Conservation (phyloP, 2,329 filamentous ascomycete genomes). For the Alternaria solani region DNA sequence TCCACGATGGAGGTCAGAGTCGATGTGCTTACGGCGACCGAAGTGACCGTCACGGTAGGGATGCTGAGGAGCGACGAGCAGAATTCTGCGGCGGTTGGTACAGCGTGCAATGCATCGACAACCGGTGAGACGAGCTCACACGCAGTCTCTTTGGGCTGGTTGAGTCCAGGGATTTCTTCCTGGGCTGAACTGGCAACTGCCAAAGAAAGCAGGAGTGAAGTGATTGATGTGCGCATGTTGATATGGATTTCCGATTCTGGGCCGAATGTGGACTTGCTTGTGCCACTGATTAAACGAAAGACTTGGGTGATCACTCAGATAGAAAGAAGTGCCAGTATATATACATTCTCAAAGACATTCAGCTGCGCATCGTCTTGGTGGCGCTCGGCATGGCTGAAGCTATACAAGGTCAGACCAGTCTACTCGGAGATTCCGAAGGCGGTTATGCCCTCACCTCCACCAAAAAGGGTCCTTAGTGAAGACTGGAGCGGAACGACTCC, state of each 20-base stretch:
- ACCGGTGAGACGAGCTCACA: background rate
- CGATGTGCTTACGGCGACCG: background rate
- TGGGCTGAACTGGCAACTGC: background rate
- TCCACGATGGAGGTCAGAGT: background rate
- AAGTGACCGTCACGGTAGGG: background rate
- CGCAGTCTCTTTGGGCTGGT: background rate
- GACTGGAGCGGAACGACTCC: background rate
- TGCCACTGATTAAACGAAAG: background rate
- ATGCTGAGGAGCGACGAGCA: slow-evolving; percentile 4
- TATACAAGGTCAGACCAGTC: background rate
- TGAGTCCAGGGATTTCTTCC: background rate
- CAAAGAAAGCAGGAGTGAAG: slow-evolving; percentile 5
- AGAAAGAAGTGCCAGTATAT: background rate
- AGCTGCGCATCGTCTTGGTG: background rate
- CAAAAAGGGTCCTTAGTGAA: background rate
- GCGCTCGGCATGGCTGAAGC: background rate
- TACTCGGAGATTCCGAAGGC: background rate
- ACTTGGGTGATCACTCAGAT: background rate
- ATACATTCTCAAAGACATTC: background rate
- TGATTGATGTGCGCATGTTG: background rate
- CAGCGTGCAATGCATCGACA: background rate
- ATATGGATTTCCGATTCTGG: background rate
- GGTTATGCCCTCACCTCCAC: background rate
- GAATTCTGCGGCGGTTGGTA: background rate
- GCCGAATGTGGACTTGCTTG: background rate